Evolutionary conservation across 768 basidiomycete species (phyloP), one percentile per base, ranked within the genome.

Genomic region (Calocybe indica): DNA sequence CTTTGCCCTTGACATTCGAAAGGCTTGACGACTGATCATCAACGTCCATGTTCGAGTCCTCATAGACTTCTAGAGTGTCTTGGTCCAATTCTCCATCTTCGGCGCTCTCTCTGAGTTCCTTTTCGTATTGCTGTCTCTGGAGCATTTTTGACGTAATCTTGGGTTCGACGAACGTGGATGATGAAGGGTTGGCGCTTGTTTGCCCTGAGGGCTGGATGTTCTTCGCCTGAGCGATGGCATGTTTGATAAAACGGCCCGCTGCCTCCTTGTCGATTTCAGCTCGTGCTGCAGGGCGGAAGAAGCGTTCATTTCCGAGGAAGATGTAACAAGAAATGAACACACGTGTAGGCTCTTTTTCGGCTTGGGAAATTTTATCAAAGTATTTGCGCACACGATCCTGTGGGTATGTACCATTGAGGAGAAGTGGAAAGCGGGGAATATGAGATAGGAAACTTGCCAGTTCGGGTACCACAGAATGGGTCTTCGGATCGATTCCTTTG

Each of bases 201-300:
- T 65, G 5, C 61, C 60, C 7, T 70, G 51, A 1, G 64, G 59
- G 43, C 66, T 63, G n/a, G 34, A 58, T 62, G 50, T 68, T 57
- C 53, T 75, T 72, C 9, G 78, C 79, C 62, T 84, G 83, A 1
- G 84, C 67, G 37, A 91, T 88, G 29, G 88, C 87, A 60, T 87
- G 76, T 63, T 84, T 87, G 62, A 93, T 92, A 65, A 93, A 93
- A 30, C 91, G 80, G 38, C 70, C 68, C 1, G 90, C 90, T 9
- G 87, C 90, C 15, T 69, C 80, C 62, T 85, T 88, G 75, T 93
- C 90, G 49, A 92, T 63, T n/a, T 71, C 69, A 31, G 62, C 59
- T 41, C 66, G 65, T 50, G 67, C 76, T 76, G 56, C 22, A 22
- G 22, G 22, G 22, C 22, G 40, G 30, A 15, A 41, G 38, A 33